Conservation (phyloP, 2,329 filamentous ascomycete genomes). For the Fusarium begoniae region DNA sequence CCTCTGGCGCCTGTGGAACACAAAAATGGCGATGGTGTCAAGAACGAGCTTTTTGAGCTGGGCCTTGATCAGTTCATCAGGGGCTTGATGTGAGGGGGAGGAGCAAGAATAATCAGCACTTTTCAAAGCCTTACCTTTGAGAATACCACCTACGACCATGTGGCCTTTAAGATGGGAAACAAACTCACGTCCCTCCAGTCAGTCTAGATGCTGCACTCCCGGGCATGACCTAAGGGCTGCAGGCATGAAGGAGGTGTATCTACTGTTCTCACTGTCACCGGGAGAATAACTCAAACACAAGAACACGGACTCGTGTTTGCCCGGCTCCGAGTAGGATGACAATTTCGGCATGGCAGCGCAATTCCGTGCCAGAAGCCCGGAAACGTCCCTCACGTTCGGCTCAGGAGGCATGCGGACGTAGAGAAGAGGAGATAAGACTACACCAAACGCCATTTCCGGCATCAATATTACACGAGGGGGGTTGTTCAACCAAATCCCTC, state of each 20-base stretch:
- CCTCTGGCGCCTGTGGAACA: slow-evolving; percentile 75
- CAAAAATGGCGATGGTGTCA: slow-evolving; percentile 73
- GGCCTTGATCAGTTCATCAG: slow-evolving; percentile 81
- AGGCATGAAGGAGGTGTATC: neutral
- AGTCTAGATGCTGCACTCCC: neutral
- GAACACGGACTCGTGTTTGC: neutral
- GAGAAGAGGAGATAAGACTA: slow-evolving; percentile 25
- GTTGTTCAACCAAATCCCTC: slow-evolving; percentile 7
- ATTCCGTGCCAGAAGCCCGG: neutral
- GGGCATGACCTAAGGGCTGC: neutral
- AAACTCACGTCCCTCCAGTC: neutral
- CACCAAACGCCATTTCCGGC: slow-evolving; percentile 37
- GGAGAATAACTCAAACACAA: neutral
- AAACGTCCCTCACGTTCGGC: neutral
- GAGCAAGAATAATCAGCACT: neutral
- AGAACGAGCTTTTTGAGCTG: slow-evolving; percentile 76
- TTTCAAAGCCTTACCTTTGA: slow-evolving; percentile 9
- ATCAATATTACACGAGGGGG: slow-evolving; percentile 35
- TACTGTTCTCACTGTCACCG: neutral
- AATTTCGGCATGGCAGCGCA: neutral
- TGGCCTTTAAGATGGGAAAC: neutral
- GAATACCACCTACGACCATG: neutral
- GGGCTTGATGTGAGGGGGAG: slow-evolving; percentile 62
- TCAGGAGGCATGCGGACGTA: neutral
- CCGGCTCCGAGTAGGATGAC: neutral